Evolutionary conservation across 2,329 filamentous ascomycete genomes (phyloP).

Genomic region (Lasiodiplodia theobromae): DNA sequence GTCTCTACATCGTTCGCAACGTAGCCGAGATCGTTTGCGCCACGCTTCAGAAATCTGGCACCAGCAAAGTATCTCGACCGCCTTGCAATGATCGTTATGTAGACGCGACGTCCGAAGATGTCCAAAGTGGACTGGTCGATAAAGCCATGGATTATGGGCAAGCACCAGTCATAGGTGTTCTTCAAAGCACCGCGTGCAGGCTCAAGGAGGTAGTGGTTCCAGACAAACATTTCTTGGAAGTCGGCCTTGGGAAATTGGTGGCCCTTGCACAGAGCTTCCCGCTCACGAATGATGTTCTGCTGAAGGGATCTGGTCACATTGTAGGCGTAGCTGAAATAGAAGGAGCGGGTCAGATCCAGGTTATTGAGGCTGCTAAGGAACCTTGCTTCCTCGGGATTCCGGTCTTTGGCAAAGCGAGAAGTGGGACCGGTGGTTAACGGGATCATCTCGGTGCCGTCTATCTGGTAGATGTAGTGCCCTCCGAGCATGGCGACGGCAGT

Average conservation of each 20-base stretch:
- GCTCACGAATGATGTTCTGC: slow-evolving; percentile 85
- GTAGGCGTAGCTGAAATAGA: slow-evolving; percentile 99
- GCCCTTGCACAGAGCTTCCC: slow-evolving; percentile 72
- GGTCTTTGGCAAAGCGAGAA: slow-evolving; percentile 76
- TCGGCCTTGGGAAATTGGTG: slow-evolving; percentile 66
- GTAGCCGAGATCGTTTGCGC: slow-evolving; percentile 91
- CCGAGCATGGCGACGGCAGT: slow-evolving; percentile 96
- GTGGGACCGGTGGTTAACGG: slow-evolving; percentile 77
- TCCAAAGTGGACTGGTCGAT: slow-evolving; percentile 80
- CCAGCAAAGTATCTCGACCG: slow-evolving; percentile 94
- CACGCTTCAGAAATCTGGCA: slow-evolving; percentile 91
- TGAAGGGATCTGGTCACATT: slow-evolving; percentile 93
- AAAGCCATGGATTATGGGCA: slow-evolving; percentile 94
- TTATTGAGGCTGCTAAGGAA: slow-evolving; percentile 91
- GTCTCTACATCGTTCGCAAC: slow-evolving; percentile 99
- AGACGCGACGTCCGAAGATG: slow-evolving; percentile 86
- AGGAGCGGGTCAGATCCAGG: slow-evolving; percentile 86
- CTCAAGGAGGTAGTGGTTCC: slow-evolving; percentile 89
- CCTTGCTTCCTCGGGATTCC: slow-evolving; percentile 86
- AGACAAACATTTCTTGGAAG: slow-evolving; percentile 96
- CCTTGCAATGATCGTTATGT: slow-evolving; percentile 92
- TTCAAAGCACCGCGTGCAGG: slow-evolving; percentile 75
- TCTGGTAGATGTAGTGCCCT: slow-evolving; percentile 93
- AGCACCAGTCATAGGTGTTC: slow-evolving; percentile 92
- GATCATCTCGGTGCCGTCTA: slow-evolving; percentile 91